Conservation (phyloP, 2,329 filamentous ascomycete species). For the Calonectria montana region DNA sequence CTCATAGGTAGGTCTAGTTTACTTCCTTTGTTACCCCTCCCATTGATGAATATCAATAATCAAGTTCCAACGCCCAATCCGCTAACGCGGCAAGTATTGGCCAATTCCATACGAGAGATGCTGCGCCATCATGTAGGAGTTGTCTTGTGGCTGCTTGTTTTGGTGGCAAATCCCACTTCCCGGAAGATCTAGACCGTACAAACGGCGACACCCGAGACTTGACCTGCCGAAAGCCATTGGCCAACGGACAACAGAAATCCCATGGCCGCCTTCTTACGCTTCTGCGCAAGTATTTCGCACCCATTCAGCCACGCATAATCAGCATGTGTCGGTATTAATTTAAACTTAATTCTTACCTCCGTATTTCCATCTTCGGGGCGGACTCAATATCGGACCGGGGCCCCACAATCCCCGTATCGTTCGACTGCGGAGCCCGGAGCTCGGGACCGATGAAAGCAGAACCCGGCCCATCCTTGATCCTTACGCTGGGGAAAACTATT, state of each 20-base stretch:
- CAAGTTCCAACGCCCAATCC: background rate
- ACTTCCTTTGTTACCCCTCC: background rate
- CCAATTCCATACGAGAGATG: background rate
- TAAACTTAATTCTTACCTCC: background rate
- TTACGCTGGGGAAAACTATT: background rate
- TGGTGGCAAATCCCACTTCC: background rate
- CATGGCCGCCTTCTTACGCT: background rate
- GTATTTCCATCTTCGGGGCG: background rate
- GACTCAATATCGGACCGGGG: background rate
- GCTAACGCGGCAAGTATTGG: background rate
- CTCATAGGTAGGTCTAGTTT: background rate
- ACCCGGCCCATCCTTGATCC: background rate
- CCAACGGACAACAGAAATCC: background rate
- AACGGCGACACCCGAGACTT: constrained; percentile 4
- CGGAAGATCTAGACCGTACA: background rate
- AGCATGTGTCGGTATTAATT: background rate
- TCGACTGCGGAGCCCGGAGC: background rate
- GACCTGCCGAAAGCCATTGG: background rate
- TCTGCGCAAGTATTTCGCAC: background rate
- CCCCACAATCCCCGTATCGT: background rate
- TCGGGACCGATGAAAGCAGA: background rate
- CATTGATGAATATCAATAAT: background rate
- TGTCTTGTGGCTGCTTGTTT: background rate
- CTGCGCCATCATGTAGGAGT: background rate
- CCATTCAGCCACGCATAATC: background rate